A percentile compares a stretch with the other conserved stretches of the same genome.
phyloP scores from a whole-genome alignment of 257 asterid genomes.

The Dorcoceras hygrometricum region DNA sequence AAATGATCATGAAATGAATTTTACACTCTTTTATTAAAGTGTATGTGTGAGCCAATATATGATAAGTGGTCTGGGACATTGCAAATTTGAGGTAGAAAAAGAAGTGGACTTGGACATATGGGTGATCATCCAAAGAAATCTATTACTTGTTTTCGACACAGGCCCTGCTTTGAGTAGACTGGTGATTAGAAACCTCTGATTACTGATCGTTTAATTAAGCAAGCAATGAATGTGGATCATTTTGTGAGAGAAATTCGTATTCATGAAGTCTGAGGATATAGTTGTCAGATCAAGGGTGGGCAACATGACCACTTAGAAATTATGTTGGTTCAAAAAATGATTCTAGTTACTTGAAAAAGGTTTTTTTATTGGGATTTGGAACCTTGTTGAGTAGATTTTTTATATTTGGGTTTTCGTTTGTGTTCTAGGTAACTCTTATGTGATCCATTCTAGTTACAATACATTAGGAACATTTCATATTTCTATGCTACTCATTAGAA shows the following conservation, averaged over 20 bases:
- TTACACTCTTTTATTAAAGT: too few species aligned
- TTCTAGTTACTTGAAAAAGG: not conserved
- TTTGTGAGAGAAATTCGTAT: not conserved
- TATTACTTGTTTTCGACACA: too few species aligned
- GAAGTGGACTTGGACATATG: not conserved
- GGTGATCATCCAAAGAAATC: not conserved
- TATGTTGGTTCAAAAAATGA: not conserved
- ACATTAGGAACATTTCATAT: not conserved
- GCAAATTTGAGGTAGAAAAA: too few species aligned
- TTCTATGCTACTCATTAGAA: slow-evolving; percentile 4
- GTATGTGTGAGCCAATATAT: not conserved
- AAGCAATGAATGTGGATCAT: not conserved
- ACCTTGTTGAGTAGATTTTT: not conserved
- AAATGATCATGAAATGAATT: too few species aligned
- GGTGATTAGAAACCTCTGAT: too few species aligned
- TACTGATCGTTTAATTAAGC: too few species aligned
- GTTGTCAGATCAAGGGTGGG: not conserved
- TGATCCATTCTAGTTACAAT: not conserved
- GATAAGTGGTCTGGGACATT: not conserved
- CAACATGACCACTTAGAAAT: not conserved
- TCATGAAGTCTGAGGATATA: not conserved
- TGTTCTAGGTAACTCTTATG: not conserved
- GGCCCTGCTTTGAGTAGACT: too few species aligned
- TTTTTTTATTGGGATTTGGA: not conserved
- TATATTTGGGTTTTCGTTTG: not conserved